phyloP scores from a whole-genome alignment of 176 grass and related monocot genomes.

The Miscanthus lutarioriparius region DNA sequence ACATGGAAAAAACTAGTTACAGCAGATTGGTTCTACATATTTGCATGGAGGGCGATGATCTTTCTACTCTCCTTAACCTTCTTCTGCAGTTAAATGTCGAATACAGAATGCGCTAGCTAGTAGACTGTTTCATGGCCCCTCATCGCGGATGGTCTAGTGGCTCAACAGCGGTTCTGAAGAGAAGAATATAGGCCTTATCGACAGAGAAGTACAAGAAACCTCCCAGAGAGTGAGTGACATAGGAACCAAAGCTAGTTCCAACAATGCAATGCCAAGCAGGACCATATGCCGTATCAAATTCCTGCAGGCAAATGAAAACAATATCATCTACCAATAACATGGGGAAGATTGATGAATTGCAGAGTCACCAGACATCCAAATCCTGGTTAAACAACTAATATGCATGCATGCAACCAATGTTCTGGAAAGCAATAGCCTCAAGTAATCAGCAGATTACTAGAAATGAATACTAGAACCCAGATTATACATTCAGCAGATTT shows the following conservation, averaged over 20 bases:
- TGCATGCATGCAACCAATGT: conserved; percentile 1
- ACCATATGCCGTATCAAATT: conserved; percentile 63
- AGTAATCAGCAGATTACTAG: not conserved
- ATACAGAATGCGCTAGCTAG: conserved; percentile 20
- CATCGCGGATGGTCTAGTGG: conserved; percentile 42
- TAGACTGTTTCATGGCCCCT: conserved; percentile 9
- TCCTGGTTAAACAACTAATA: not conserved
- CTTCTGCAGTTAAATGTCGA: conserved; percentile 37
- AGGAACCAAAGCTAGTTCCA: conserved; percentile 74
- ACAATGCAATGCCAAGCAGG: conserved; percentile 86
- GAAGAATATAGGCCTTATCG: conserved; percentile 68
- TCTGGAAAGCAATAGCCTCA: not conserved
- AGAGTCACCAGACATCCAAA: not conserved
- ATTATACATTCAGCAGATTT: not conserved
- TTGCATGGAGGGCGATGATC: conserved; percentile 27
- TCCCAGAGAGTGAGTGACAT: conserved; percentile 67
- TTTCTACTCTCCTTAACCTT: conserved; percentile 36
- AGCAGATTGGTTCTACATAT: conserved; percentile 48
- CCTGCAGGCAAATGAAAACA: conserved; percentile 45
- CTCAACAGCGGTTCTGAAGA: conserved; percentile 68
- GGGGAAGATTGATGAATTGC: not conserved
- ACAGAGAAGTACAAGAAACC: conserved; percentile 73
- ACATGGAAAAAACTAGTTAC: conserved; percentile 36
- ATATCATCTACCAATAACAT: conserved; percentile 6
- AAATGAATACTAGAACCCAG: not conserved